Conservation (phyloP, 1,284 basidiomycete genomes). For the Blastosporella zonata region DNA sequence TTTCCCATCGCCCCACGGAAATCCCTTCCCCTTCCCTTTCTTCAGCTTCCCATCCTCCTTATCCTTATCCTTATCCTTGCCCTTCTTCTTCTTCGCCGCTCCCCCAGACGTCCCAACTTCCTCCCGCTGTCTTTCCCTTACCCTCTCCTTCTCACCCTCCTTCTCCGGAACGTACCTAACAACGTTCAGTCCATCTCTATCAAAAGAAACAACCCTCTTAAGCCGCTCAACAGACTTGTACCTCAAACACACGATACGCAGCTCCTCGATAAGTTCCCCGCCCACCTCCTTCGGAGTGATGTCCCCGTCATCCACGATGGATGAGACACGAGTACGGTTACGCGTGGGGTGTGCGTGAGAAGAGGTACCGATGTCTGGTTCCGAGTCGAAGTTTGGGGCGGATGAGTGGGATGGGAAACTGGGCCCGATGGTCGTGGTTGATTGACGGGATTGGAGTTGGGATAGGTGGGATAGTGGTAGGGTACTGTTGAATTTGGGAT, state of each 20-base stretch:
- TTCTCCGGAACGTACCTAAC: background rate
- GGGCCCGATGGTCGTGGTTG: background rate
- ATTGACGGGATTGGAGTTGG: background rate
- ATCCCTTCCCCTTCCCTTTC: slow-evolving; percentile 5
- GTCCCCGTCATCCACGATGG: background rate
- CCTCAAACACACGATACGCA: slow-evolving; percentile 48
- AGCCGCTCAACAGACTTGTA: slow-evolving; percentile 30
- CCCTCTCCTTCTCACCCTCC: background rate
- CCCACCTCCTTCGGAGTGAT: background rate
- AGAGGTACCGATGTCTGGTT: background rate
- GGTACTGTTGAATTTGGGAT: slow-evolving; percentile 2
- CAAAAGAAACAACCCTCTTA: background rate
- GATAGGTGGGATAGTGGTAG: background rate
- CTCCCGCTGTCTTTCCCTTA: slow-evolving; percentile 8
- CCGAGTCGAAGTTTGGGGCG: background rate
- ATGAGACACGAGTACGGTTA: background rate
- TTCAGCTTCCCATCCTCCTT: background rate
- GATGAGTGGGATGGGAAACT: slow-evolving; percentile 4
- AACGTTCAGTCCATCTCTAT: background rate
- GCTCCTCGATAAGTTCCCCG: slow-evolving; percentile 28
- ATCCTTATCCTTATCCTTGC: background rate
- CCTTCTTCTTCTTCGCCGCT: slow-evolving; percentile 1
- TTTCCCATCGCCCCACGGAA: slow-evolving; percentile 14
- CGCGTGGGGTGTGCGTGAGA: background rate
- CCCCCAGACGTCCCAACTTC: slow-evolving; percentile 3